These are phyloP conservation scores for Hydrangea macrophylla DNA, from an alignment of 148 eudicot species.

Conservation along the genomic window DNA sequence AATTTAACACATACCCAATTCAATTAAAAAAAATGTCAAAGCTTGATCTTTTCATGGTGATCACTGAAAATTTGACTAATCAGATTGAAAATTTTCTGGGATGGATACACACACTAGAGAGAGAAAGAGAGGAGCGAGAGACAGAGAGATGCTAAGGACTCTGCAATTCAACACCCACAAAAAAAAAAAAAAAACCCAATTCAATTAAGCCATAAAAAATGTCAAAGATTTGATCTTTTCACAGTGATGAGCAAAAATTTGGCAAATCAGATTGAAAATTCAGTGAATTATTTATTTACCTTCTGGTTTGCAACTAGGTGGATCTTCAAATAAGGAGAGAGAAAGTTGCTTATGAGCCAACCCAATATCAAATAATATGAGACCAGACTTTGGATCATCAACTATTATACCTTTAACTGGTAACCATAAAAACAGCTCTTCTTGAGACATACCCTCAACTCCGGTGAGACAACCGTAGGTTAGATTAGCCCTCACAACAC, in stretches of 20 bases:
- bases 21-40: too few species aligned
- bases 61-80: too few species aligned
- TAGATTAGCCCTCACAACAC: slow-evolving; percentile 58
- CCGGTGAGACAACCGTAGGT: slow-evolving; percentile 64
- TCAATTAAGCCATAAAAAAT: background rate
- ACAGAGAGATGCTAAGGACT: too few species aligned
- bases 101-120: too few species aligned
- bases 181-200: background rate
- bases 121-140: too few species aligned
- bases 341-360: slow-evolving; percentile 80
- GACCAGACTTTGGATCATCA: slow-evolving; percentile 71
- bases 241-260: background rate
- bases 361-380: slow-evolving; percentile 77
- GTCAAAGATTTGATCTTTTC: too few species aligned
- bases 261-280: background rate
- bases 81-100: too few species aligned
- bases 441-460: slow-evolving; percentile 69
- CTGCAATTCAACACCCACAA: too few species aligned
- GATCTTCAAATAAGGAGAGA: slow-evolving; percentile 78
- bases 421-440: slow-evolving; percentile 74
- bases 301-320: slow-evolving; percentile 58
- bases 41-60: too few species aligned
- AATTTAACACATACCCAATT: too few species aligned
- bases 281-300: slow-evolving; percentile 22
- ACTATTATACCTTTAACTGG: slow-evolving; percentile 70